These are phyloP conservation scores for Fraxinus angustifolia DNA, from an alignment of 305 asterid species.

Conservation along the genomic window DNA sequence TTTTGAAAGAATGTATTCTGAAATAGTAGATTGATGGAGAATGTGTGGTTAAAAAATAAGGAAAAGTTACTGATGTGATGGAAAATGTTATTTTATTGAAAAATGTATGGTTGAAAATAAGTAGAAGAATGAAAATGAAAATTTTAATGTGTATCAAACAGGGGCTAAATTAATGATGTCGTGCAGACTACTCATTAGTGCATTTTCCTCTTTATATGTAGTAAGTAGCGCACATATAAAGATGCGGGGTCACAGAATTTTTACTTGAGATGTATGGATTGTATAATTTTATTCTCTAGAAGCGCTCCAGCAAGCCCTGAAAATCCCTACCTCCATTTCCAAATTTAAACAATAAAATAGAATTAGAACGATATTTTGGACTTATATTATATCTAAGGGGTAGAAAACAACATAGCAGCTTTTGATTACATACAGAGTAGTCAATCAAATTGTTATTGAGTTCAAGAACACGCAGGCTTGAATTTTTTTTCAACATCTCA, in stretches of 20 bases:
- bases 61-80: too few species aligned
- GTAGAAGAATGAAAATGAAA: too few species aligned
- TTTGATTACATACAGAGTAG: constrained; percentile 75
- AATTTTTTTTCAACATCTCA: constrained; percentile 90
- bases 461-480: constrained; percentile 79
- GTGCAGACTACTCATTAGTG: background rate
- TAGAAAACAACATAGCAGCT: constrained; percentile 20
- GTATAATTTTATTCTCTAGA: constrained; percentile 70
- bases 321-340: constrained; percentile 96
- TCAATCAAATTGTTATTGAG: constrained; percentile 85
- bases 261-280: constrained; percentile 79
- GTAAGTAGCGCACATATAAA: constrained; percentile 6
- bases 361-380: constrained; percentile 33
- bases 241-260: constrained; percentile 25
- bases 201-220: constrained; percentile 7
- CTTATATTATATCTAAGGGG: constrained; percentile 15
- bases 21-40: too few species aligned
- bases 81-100: too few species aligned
- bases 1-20: too few species aligned
- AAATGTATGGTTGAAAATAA: too few species aligned
- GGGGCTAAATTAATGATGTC: too few species aligned
- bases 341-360: constrained; percentile 39
- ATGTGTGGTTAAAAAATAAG: too few species aligned
- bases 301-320: constrained; percentile 93
- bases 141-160: too few species aligned